Conservation (phyloP, 73 alveolate species). For the Paramecium caudatum region DNA sequence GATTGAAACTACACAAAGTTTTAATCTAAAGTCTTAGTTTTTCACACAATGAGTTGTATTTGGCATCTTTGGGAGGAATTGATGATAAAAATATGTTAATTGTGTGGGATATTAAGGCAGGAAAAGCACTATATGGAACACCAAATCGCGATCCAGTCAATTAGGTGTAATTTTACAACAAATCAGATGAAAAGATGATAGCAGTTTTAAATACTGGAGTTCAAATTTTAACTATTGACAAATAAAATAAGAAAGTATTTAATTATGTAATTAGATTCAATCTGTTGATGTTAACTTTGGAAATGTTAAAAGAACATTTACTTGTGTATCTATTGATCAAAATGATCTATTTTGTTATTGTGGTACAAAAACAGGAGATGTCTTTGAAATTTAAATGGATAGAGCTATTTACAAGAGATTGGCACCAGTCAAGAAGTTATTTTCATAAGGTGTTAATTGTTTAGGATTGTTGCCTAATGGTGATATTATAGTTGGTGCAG, state of each 20-base stretch:
- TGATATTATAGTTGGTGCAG: slow-evolving; percentile 95
- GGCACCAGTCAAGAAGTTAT: slow-evolving; percentile 90
- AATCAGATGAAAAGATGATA: slow-evolving; percentile 85
- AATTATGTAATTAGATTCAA: slow-evolving; percentile 66
- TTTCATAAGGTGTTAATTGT: slow-evolving; percentile 84
- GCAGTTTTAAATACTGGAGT: slow-evolving; percentile 91
- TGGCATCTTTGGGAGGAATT: slow-evolving; percentile 97
- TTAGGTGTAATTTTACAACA: slow-evolving; percentile 87
- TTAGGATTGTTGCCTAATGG: slow-evolving; percentile 91
- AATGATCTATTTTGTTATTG: slow-evolving; percentile 87
- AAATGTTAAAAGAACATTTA: slow-evolving; percentile 88
- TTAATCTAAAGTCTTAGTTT: slow-evolving; percentile 90
- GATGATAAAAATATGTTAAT: slow-evolving; percentile 94
- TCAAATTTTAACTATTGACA: slow-evolving; percentile 77
- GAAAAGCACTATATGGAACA: slow-evolving; percentile 93
- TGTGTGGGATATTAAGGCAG: slow-evolving; percentile 94
- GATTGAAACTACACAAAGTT: slow-evolving; percentile 95
- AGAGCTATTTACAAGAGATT: slow-evolving; percentile 88
- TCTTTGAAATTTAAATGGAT: slow-evolving; percentile 88
- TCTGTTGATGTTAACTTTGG: slow-evolving; percentile 87
- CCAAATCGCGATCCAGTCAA: slow-evolving; percentile 93
- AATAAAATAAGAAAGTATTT: slow-evolving; percentile 69
- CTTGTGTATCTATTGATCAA: slow-evolving; percentile 87
- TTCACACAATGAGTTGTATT: slow-evolving; percentile 93
- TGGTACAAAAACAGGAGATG: slow-evolving; percentile 93